Percentiles rank a stretch among this genome's conserved stretches.
Evolutionary conservation across 129 eudicot genomes (phyloP).

Genomic region (Centella asiatica): DNA sequence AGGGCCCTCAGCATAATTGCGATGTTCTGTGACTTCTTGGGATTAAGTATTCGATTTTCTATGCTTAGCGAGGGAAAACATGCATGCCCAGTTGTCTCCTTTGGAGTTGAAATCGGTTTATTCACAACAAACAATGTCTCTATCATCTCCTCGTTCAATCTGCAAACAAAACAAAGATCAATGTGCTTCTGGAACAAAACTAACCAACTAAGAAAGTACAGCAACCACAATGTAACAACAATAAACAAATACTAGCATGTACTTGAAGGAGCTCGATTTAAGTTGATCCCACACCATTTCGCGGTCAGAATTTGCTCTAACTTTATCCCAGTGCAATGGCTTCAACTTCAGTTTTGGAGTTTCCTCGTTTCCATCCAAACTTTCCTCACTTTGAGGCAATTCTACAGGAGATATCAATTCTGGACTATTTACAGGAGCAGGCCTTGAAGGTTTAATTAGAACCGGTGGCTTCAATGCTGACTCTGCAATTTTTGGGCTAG

Average conservation of each 20-base stretch:
- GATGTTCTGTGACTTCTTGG: slow-evolving; percentile 86
- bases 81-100: slow-evolving; percentile 32
- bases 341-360: slow-evolving; percentile 62
- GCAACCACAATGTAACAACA: not conserved
- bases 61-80: slow-evolving; percentile 39
- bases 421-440: slow-evolving; percentile 15
- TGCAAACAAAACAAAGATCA: slow-evolving; percentile 27
- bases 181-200: not conserved
- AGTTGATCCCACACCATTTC: slow-evolving; percentile 99
- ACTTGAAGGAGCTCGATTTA: slow-evolving; percentile 89
- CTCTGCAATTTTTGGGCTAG: slow-evolving; percentile 21
- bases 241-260: slow-evolving; percentile 10
- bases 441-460: slow-evolving; percentile 39
- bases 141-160: slow-evolving; percentile 96
- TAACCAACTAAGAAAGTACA: not conserved
- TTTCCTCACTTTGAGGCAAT: slow-evolving; percentile 30
- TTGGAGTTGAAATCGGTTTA: slow-evolving; percentile 38
- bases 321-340: slow-evolving; percentile 97
- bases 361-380: slow-evolving; percentile 34
- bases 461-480: slow-evolving; percentile 39
- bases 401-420: slow-evolving; percentile 30
- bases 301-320: slow-evolving; percentile 80
- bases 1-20: slow-evolving; percentile 77
- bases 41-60: slow-evolving; percentile 82
- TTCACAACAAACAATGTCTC: slow-evolving; percentile 81